These are phyloP conservation scores for Paraglomus brasilianum DNA, from an alignment of 192 early-diverging fungal genomes.

Conservation along the genomic window DNA sequence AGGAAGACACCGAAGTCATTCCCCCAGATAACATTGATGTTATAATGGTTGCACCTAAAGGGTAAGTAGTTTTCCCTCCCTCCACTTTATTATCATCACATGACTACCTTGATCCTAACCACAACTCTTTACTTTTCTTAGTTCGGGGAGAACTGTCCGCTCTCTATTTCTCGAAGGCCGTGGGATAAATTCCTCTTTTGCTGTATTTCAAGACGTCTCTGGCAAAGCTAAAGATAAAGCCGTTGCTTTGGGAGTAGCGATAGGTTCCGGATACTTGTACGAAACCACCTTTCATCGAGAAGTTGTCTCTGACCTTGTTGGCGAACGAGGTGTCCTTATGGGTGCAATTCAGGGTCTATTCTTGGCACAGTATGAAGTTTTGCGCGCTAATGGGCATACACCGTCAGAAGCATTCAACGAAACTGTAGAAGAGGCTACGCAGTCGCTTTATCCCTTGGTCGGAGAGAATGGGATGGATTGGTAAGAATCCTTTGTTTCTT, in stretches of 20 bases:
- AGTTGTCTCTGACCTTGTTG: slow-evolving; percentile 93
- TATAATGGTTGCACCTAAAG: slow-evolving; percentile 94
- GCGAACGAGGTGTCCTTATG: slow-evolving; percentile 98
- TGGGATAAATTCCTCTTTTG: slow-evolving; percentile 96
- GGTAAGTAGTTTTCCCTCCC: slow-evolving; percentile 12
- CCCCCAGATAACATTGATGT: slow-evolving; percentile 94
- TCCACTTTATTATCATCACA: too few relatives aligned
- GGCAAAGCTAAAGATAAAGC: slow-evolving; percentile 94
- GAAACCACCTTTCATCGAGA: slow-evolving; percentile 97
- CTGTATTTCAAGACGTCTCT: slow-evolving; percentile 90
- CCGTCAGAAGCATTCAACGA: slow-evolving; percentile 99
- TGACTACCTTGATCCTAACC: too few relatives aligned
- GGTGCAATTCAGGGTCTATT: slow-evolving; percentile 97
- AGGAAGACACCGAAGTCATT: slow-evolving; percentile 85
- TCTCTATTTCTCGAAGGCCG: slow-evolving; percentile 94
- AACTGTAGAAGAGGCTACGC: slow-evolving; percentile 98
- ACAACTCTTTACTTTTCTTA: slow-evolving; percentile 27
- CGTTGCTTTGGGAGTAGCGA: slow-evolving; percentile 86
- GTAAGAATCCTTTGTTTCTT: slow-evolving; percentile 6
- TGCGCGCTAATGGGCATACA: slow-evolving; percentile 89
- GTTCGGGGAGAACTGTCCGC: slow-evolving; percentile 93
- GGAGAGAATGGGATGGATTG: slow-evolving; percentile 93
- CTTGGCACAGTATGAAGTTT: slow-evolving; percentile 94
- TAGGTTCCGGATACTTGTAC: slow-evolving; percentile 96
- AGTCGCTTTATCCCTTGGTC: slow-evolving; percentile 95